phyloP scores from a whole-genome alignment of 352 stramenopile species.

The Detonula confervacea region DNA sequence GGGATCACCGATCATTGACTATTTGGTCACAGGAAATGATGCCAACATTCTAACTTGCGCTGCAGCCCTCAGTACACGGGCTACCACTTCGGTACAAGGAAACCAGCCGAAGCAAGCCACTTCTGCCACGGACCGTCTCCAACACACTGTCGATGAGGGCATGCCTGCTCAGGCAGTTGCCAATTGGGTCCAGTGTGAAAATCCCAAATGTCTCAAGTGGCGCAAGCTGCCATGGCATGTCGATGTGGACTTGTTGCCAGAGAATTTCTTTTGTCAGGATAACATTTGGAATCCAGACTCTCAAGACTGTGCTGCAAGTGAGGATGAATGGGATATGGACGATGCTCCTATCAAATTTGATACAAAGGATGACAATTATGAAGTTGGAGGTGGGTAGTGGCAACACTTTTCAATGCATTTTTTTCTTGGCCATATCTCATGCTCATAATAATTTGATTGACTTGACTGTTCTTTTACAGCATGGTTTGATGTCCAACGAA shows the following conservation, averaged over 20 bases:
- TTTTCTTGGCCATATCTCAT: slow-evolving; percentile 8
- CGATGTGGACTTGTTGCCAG: slow-evolving; percentile 80
- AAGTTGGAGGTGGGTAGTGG: slow-evolving; percentile 53
- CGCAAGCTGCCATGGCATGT: slow-evolving; percentile 85
- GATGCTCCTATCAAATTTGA: slow-evolving; percentile 72
- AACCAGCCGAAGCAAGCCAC: slow-evolving; percentile 24
- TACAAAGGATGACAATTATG: slow-evolving; percentile 50
- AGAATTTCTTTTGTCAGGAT: slow-evolving; percentile 86
- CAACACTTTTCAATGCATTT: slow-evolving; percentile 7
- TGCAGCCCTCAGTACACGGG: slow-evolving; percentile 40
- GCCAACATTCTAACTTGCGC: slow-evolving; percentile 68
- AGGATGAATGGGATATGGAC: slow-evolving; percentile 84
- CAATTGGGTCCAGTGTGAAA: slow-evolving; percentile 87
- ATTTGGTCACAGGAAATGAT: slow-evolving; percentile 83
- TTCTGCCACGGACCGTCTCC: slow-evolving; percentile 57
- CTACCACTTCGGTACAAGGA: slow-evolving; percentile 9
- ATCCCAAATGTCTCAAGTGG: slow-evolving; percentile 79
- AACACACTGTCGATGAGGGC: slow-evolving; percentile 80
- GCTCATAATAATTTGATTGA: background rate
- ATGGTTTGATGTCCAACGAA: slow-evolving; percentile 77
- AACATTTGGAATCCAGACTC: slow-evolving; percentile 82
- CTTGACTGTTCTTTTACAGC: slow-evolving; percentile 40
- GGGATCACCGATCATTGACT: slow-evolving; percentile 84
- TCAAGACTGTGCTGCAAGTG: slow-evolving; percentile 71
- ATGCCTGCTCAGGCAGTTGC: slow-evolving; percentile 81